These are phyloP conservation scores for Bipolaris zeicola DNA, from an alignment of 2,329 filamentous ascomycete genomes.

Conservation along the genomic window DNA sequence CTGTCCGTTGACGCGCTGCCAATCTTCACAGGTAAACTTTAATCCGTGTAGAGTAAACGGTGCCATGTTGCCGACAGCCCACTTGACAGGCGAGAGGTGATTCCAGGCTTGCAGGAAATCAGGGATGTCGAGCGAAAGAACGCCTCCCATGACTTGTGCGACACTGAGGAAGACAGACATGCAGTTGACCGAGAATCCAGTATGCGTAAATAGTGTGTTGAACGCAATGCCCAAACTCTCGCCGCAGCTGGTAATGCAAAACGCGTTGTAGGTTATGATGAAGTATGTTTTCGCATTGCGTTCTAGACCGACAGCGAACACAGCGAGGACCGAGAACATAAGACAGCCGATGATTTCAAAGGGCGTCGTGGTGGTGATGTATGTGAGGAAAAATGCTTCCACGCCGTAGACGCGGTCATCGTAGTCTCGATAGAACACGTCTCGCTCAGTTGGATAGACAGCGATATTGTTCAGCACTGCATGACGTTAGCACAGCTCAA, in stretches of 20 bases:
- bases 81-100: conserved; percentile 73
- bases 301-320: conserved; percentile 69
- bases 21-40: conserved; percentile 66
- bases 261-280: conserved; percentile 69
- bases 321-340: conserved; percentile 67
- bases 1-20: conserved; percentile 63
- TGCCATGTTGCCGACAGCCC: conserved; percentile 69
- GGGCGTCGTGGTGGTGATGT: conserved; percentile 72
- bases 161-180: conserved; percentile 73
- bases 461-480: conserved; percentile 75
- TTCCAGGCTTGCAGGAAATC: conserved; percentile 60
- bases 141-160: conserved; percentile 66
- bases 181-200: conserved; percentile 76
- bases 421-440: conserved; percentile 78
- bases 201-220: conserved; percentile 75
- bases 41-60: conserved; percentile 67
- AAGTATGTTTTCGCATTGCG: conserved; percentile 70
- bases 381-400: conserved; percentile 72
- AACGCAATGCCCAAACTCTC: conserved; percentile 81
- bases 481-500: conserved; percentile 1
- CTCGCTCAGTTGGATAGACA: conserved; percentile 72
- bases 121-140: conserved; percentile 11
- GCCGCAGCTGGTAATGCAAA: conserved; percentile 74
- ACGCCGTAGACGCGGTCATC: conserved; percentile 74
- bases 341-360: conserved; percentile 71